Conservation (phyloP, 2,329 filamentous ascomycete species). For the Fusarium sp. region DNA sequence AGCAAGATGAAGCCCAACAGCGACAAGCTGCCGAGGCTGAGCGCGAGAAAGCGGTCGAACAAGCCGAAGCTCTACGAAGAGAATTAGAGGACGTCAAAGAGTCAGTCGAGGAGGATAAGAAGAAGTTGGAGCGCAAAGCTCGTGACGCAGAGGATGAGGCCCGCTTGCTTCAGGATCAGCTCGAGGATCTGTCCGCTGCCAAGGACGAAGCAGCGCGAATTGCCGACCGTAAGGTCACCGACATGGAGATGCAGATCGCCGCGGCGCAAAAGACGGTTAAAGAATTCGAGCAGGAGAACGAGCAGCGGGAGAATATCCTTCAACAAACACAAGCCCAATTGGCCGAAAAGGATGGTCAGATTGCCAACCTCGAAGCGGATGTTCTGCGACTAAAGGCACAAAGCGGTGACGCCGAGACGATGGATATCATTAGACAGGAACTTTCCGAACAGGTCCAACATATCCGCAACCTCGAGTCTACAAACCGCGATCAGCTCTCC, state of each 20-base stretch:
- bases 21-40: conserved; percentile 70
- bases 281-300: conserved; percentile 70
- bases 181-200: conserved; percentile 74
- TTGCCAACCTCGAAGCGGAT: conserved; percentile 83
- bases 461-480: conserved; percentile 83
- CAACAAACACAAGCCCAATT: conserved; percentile 74
- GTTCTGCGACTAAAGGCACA: conserved; percentile 86
- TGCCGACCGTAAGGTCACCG: conserved; percentile 64
- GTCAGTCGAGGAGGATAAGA: conserved; percentile 65
- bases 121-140: conserved; percentile 74
- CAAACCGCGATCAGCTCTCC: conserved; percentile 80
- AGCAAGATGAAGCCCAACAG: conserved; percentile 85
- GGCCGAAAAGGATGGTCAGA: conserved; percentile 74
- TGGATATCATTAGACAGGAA: conserved; percentile 87
- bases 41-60: conserved; percentile 60
- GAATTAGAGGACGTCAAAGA: conserved; percentile 67
- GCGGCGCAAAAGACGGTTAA: conserved; percentile 62
- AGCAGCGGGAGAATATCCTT: conserved; percentile 66
- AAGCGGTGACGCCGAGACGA: conserved; percentile 85
- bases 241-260: conserved; percentile 65
- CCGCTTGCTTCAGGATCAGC: conserved; percentile 80
- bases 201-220: conserved; percentile 77
- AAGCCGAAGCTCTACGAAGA: conserved; percentile 61
- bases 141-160: conserved; percentile 79
- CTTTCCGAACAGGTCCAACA: conserved; percentile 92